Evolutionary conservation across 768 basidiomycete species (phyloP), one percentile per base, ranked within the genome.

Genomic region (Galerina sulciceps): DNA sequence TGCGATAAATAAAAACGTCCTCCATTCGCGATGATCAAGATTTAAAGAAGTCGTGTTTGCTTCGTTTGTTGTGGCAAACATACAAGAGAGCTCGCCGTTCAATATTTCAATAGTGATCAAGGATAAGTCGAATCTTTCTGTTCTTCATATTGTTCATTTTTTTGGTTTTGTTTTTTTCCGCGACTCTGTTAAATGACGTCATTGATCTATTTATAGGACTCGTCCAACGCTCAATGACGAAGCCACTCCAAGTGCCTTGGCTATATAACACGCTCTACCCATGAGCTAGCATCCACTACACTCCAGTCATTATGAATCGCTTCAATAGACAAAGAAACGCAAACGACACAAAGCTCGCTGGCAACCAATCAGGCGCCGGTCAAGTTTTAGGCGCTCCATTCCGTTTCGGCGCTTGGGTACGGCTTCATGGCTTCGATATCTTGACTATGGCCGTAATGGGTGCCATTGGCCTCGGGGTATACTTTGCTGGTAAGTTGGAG

Each of bases 391-490:
- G 63, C n/a, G 46, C 57, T 10, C 65, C 68, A 26, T 80, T 81
- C 53, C 65, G 66, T 2, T 64, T 79, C 37, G 69, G 69, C 11
- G 57, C 67, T 0, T 83, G 81, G 81, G 34, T 83, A 14, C 73
- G 79, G 54, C 74, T 82, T 5, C 81, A 85, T 73, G 77, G 73
- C 5, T 65, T 81, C 46, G 84, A 85, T 59, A 62, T 86, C 11
- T 71, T 86, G 23, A 84, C 83, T 1, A 83, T 86, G 83, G 79
- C 77, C 0, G 65, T 80, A n/a, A 82, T 85, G 76, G 84, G 82
- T n/a, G 78, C 77, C n/a, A 53, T 78, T 51, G 81, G 79, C 0
- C 68, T 85, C 14, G 85, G 84, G 15, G 77, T 85, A 4, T 84
- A 85, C 66, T 75, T 79, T 62, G 84, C 82, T 50, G 65, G 77